Conservation (phyloP, 2,329 filamentous ascomycete species). For the Microcera coccophila region DNA sequence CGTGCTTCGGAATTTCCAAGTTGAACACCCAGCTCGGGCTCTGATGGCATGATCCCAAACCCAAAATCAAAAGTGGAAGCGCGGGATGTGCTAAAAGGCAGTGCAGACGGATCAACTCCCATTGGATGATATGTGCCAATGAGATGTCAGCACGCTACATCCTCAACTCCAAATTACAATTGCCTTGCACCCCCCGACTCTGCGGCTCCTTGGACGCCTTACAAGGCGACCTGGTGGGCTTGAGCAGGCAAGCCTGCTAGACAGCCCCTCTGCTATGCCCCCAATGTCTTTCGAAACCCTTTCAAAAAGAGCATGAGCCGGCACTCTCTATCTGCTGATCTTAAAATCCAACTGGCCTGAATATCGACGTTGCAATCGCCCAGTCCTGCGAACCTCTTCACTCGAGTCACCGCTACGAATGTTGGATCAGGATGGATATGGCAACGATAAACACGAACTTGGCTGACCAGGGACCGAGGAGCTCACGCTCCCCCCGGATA, state of each 20-base stretch:
- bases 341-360: neutral
- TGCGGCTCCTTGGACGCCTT: slow-evolving; percentile 1
- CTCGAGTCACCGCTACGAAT: slow-evolving; percentile 1
- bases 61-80: slow-evolving; percentile 2
- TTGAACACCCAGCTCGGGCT: neutral
- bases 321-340: neutral
- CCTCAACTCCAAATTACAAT: slow-evolving; percentile 9
- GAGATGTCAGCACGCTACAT: neutral
- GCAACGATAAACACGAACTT: slow-evolving; percentile 8
- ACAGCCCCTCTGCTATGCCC: neutral
- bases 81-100: neutral
- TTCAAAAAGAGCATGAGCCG: neutral
- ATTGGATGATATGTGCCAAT: slow-evolving; percentile 8
- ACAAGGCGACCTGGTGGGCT: slow-evolving; percentile 3
- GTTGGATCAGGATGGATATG: slow-evolving; percentile 1
- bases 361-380: neutral
- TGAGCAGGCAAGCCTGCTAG: slow-evolving; percentile 3
- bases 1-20: slow-evolving; percentile 4
- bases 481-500: slow-evolving; percentile 21
- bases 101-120: slow-evolving; percentile 3
- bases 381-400: neutral
- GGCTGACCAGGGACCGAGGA: slow-evolving; percentile 4
- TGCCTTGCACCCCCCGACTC: neutral
- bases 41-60: slow-evolving; percentile 1
- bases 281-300: neutral